Conservation (phyloP, 2,329 filamentous ascomycete species). For the Aspergillus pseudoviridinutans region DNA sequence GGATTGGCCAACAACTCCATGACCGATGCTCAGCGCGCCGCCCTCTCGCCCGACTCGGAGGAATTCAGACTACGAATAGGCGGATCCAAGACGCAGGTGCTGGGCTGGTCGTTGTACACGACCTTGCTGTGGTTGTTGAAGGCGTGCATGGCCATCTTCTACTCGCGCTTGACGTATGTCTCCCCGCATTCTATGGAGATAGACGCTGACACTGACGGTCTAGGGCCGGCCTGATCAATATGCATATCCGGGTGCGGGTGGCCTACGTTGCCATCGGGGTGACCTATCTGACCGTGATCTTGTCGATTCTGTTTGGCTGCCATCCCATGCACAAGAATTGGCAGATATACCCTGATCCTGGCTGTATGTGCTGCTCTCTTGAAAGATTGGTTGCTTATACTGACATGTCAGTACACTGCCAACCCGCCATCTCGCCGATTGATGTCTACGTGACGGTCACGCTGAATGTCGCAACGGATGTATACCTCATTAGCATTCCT, state of each 20-base stretch:
- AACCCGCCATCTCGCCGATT: conserved; percentile 49
- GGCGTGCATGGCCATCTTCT: conserved; percentile 54
- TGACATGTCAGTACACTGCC: conserved; percentile 28
- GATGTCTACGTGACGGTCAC: conserved; percentile 51
- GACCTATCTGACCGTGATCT: conserved; percentile 49
- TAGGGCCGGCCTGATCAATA: conserved; percentile 39
- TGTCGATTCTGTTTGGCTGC: conserved; percentile 52
- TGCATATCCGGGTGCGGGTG: conserved; percentile 46
- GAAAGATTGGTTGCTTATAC: too few relatives aligned
- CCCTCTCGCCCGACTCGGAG: conserved; percentile 41
- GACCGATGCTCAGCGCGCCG: conserved; percentile 47
- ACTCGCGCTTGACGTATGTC: conserved; percentile 49
- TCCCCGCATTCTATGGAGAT: too few relatives aligned
- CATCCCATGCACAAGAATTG: conserved; percentile 53
- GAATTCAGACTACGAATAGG: conserved; percentile 50
- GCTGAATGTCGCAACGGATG: conserved; percentile 54
- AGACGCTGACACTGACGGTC: not conserved
- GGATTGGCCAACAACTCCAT: conserved; percentile 58
- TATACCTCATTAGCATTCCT: conserved; percentile 58
- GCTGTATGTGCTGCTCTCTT: conserved; percentile 38
- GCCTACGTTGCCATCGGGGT: conserved; percentile 48
- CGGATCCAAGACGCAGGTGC: conserved; percentile 52
- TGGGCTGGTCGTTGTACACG: conserved; percentile 54
- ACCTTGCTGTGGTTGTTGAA: conserved; percentile 53
- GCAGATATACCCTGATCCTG: conserved; percentile 58